Evolutionary conservation across 2,329 filamentous ascomycete genomes (phyloP).

Genomic region (Magnaporthiopsis rhizophila): DNA sequence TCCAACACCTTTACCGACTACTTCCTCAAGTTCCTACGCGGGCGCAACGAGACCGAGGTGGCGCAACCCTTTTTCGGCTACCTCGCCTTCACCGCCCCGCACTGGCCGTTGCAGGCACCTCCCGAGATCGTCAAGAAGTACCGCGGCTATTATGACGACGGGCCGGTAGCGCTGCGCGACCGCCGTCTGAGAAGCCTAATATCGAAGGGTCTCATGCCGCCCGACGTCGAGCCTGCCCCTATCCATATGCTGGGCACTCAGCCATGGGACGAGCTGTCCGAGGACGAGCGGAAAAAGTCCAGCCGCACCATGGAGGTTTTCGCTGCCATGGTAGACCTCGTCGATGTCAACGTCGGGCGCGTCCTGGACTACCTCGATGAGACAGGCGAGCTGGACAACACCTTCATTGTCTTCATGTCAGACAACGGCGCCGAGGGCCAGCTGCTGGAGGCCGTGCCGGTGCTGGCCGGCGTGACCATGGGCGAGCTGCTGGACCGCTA

Average conservation of each 20-base stretch:
- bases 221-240: conserved; percentile 42
- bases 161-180: conserved; percentile 46
- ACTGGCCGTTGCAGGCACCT: conserved; percentile 56
- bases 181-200: conserved; percentile 46
- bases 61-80: conserved; percentile 49
- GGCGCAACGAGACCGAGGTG: conserved; percentile 29
- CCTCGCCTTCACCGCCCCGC: conserved; percentile 53
- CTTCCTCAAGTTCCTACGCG: conserved; percentile 41
- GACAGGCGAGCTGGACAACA: conserved; percentile 53
- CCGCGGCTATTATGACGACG: conserved; percentile 50
- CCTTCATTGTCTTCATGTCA: conserved; percentile 19
- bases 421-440: conserved; percentile 13
- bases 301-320: conserved; percentile 52
- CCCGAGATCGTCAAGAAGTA: conserved; percentile 47
- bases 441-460: conserved; percentile 12
- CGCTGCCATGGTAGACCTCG: conserved; percentile 55
- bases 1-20: conserved; percentile 44
- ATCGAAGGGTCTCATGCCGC: conserved; percentile 44
- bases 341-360: conserved; percentile 51
- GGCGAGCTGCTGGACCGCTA: conserved; percentile 33
- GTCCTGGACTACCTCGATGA: conserved; percentile 47
- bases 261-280: conserved; percentile 37
- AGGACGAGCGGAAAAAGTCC: conserved; percentile 38
- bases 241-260: conserved; percentile 35
- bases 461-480: conserved; percentile 14